Percentiles rank a stretch among this genome's conserved stretches.
phyloP scores from a whole-genome alignment of 371 early-diverging fungal genomes.

The Scutellospora calospora region DNA sequence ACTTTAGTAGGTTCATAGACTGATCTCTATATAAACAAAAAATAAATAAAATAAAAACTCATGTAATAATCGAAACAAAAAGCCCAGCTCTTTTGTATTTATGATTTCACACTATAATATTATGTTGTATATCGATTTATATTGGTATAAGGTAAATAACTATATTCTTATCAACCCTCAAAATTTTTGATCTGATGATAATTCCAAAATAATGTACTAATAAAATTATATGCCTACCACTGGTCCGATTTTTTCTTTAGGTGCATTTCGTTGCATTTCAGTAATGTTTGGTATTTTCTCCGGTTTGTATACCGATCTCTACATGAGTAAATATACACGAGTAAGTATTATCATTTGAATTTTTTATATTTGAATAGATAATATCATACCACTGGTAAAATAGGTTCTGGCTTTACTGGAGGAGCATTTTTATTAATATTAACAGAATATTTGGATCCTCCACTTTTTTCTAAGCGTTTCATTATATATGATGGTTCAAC shows the following conservation, averaged over 20 bases:
- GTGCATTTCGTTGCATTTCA: slow-evolving; percentile 65
- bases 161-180: too few species aligned
- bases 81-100: too few species aligned
- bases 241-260: slow-evolving; percentile 49
- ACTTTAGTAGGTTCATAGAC: slow-evolving; percentile 71
- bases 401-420: slow-evolving; percentile 50
- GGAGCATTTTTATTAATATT: slow-evolving; percentile 69
- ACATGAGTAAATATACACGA: background rate
- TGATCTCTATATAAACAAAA: slow-evolving; percentile 55
- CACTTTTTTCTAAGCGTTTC: slow-evolving; percentile 83
- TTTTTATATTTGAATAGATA: slow-evolving; percentile 32
- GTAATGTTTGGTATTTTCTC: slow-evolving; percentile 72
- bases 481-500: slow-evolving; percentile 85
- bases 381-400: slow-evolving; percentile 61
- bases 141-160: too few species aligned
- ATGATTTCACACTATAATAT: too few species aligned
- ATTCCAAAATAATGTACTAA: too few species aligned
- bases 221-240: slow-evolving; percentile 27
- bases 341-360: background rate
- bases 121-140: too few species aligned
- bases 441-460: slow-evolving; percentile 88
- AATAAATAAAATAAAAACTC: background rate
- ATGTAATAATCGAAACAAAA: background rate
- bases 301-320: slow-evolving; percentile 71
- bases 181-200: too few species aligned